phyloP scores from a whole-genome alignment of 2,329 filamentous ascomycete genomes.

The Penicillium crustosum region DNA sequence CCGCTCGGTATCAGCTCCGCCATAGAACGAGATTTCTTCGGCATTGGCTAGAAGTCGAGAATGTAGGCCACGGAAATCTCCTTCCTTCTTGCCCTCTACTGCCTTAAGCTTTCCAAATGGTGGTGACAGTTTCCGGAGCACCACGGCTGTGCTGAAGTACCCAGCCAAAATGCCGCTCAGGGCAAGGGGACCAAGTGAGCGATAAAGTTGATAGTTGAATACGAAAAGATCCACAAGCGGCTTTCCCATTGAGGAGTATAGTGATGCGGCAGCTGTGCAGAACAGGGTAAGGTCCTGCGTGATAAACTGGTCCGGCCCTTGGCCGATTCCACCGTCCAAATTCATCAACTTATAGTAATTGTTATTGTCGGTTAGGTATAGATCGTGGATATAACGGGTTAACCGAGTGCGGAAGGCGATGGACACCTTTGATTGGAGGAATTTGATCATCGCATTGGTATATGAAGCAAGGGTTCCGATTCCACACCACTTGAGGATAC shows the following conservation, averaged over 20 bases:
- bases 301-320: slow-evolving; percentile 93
- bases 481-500: slow-evolving; percentile 91
- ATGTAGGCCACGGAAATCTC: slow-evolving; percentile 89
- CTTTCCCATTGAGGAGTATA: slow-evolving; percentile 97
- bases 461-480: slow-evolving; percentile 92
- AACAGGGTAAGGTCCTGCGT: slow-evolving; percentile 96
- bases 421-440: slow-evolving; percentile 93
- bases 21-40: slow-evolving; percentile 97
- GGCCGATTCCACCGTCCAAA: slow-evolving; percentile 86
- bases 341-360: slow-evolving; percentile 97
- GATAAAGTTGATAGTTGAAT: slow-evolving; percentile 97
- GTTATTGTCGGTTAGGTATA: slow-evolving; percentile 91
- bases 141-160: slow-evolving; percentile 90
- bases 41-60: slow-evolving; percentile 92
- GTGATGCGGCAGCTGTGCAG: slow-evolving; percentile 83
- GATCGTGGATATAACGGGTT: slow-evolving; percentile 93
- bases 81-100: slow-evolving; percentile 90
- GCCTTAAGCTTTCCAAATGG: slow-evolving; percentile 97
- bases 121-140: slow-evolving; percentile 83
- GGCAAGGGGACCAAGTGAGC: slow-evolving; percentile 83
- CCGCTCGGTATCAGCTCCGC: slow-evolving; percentile 92
- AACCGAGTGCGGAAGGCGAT: slow-evolving; percentile 95
- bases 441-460: slow-evolving; percentile 99
- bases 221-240: slow-evolving; percentile 95
- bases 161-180: slow-evolving; percentile 83